phyloP scores from a whole-genome alignment of 768 basidiomycete species.

The Lactarius quietus region DNA sequence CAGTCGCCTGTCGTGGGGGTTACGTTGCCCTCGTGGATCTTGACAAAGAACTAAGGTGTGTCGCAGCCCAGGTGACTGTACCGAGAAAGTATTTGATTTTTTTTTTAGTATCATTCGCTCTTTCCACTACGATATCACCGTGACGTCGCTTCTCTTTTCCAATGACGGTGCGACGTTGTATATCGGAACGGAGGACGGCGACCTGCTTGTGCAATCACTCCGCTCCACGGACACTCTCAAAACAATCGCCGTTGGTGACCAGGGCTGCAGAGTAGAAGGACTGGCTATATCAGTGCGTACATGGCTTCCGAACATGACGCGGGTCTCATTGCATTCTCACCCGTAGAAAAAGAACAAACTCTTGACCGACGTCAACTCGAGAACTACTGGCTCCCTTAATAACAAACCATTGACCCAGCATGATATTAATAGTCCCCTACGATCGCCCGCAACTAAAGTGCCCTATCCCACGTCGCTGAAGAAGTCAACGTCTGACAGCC shows the following conservation, averaged over 20 bases:
- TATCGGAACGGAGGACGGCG: constrained; percentile 61
- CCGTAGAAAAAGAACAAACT: constrained; percentile 26
- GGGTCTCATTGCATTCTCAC: not conserved
- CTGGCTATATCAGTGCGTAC: constrained; percentile 54
- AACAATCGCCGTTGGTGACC: constrained; percentile 47
- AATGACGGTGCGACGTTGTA: constrained; percentile 65
- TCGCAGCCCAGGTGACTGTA: not conserved
- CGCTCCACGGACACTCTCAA: constrained; percentile 65
- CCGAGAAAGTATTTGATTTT: not conserved
- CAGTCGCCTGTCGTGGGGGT: constrained; percentile 52
- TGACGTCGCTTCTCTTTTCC: constrained; percentile 66
- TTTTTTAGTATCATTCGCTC: constrained; percentile 53
- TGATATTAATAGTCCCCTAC: constrained; percentile 19
- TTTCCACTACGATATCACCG: constrained; percentile 46
- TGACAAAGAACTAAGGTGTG: constrained; percentile 71
- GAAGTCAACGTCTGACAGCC: constrained; percentile 17
- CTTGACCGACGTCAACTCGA: constrained; percentile 30
- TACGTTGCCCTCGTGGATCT: constrained; percentile 60
- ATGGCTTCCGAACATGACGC: not conserved
- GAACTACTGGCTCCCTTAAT: constrained; percentile 31
- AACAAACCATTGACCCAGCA: constrained; percentile 29
- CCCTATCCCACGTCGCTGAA: constrained; percentile 4
- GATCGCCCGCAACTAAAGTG: constrained; percentile 11
- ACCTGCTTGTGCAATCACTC: constrained; percentile 59
- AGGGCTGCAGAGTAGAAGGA: constrained; percentile 45